Percentiles rank a stretch among this genome's conserved stretches.
These are phyloP conservation scores for Trametes polyzona DNA, from an alignment of 1,284 basidiomycete genomes.

Conservation along the genomic window DNA sequence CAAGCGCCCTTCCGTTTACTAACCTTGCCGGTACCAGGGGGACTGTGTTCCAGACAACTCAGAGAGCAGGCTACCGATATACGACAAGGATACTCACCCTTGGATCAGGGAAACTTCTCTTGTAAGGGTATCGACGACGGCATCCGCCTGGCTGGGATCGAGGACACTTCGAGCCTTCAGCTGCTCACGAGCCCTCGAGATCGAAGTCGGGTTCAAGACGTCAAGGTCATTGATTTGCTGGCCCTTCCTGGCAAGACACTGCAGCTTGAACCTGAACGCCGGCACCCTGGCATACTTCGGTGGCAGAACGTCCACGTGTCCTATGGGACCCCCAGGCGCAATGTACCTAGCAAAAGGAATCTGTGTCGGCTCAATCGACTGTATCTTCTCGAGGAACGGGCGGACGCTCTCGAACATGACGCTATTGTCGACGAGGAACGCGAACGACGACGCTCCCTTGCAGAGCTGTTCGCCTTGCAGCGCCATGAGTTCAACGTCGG, in stretches of 20 bases:
- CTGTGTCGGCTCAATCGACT: slow-evolving; percentile 33
- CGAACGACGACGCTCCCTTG: slow-evolving; percentile 26
- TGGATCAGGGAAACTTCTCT: slow-evolving; percentile 69
- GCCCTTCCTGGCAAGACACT: slow-evolving; percentile 39
- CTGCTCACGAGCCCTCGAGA: slow-evolving; percentile 45
- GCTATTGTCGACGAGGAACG: slow-evolving; percentile 35
- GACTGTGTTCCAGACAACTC: slow-evolving; percentile 44
- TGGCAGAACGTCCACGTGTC: slow-evolving; percentile 19
- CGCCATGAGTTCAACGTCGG: slow-evolving; percentile 35
- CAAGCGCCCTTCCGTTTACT: neutral
- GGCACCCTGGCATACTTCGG: slow-evolving; percentile 36
- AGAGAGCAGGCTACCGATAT: neutral
- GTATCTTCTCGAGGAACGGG: slow-evolving; percentile 36
- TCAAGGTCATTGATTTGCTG: slow-evolving; percentile 25
- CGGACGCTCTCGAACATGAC: slow-evolving; percentile 37
- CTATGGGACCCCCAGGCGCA: slow-evolving; percentile 40
- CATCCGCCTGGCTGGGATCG: slow-evolving; percentile 69
- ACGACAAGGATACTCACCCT: slow-evolving; percentile 49
- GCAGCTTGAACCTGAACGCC: slow-evolving; percentile 33
- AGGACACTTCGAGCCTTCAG: slow-evolving; percentile 53
- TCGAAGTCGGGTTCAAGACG: slow-evolving; percentile 19
- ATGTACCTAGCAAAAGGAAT: slow-evolving; percentile 35
- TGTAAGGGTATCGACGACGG: slow-evolving; percentile 62
- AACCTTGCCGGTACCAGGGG: slow-evolving; percentile 81
- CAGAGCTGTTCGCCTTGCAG: slow-evolving; percentile 27